These are phyloP conservation scores for Salix dunnii DNA, from an alignment of 345 rosid species.

Conservation along the genomic window DNA sequence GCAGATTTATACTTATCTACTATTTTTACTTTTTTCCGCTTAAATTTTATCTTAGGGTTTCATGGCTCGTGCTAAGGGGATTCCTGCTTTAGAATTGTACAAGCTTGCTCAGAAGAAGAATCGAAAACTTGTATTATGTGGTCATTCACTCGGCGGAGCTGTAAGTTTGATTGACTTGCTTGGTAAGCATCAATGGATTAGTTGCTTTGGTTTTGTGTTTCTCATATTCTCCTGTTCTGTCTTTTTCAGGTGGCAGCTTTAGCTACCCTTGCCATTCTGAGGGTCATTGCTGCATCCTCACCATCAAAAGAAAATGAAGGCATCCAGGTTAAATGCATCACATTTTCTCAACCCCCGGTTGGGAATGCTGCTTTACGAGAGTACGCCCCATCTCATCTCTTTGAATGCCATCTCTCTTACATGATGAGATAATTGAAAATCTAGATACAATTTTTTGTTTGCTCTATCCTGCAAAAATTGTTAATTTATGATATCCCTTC, in stretches of 20 bases:
- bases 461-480: neutral
- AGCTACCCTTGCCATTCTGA: conserved; percentile 94
- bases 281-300: conserved; percentile 80
- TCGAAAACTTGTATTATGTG: conserved; percentile 86
- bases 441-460: neutral
- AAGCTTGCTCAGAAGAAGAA: conserved; percentile 95
- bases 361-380: conserved; percentile 97
- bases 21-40: neutral
- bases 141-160: conserved; percentile 99
- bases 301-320: conserved; percentile 60
- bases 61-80: conserved; percentile 95
- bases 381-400: conserved; percentile 39
- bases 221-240: conserved; percentile 5
- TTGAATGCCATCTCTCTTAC: neutral
- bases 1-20: neutral
- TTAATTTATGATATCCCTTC: conserved; percentile 4
- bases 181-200: conserved; percentile 5
- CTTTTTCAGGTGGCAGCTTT: conserved; percentile 74
- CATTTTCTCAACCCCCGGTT: conserved; percentile 94
- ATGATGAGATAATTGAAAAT: neutral
- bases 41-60: conserved; percentile 56
- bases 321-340: conserved; percentile 81
- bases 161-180: conserved; percentile 43
- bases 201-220: conserved; percentile 11
- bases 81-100: conserved; percentile 94